A percentile compares a stretch with the other conserved stretches of the same genome.
Conservation (phyloP, 2,329 filamentous ascomycete species). For the Colletotrichum sp. region DNA sequence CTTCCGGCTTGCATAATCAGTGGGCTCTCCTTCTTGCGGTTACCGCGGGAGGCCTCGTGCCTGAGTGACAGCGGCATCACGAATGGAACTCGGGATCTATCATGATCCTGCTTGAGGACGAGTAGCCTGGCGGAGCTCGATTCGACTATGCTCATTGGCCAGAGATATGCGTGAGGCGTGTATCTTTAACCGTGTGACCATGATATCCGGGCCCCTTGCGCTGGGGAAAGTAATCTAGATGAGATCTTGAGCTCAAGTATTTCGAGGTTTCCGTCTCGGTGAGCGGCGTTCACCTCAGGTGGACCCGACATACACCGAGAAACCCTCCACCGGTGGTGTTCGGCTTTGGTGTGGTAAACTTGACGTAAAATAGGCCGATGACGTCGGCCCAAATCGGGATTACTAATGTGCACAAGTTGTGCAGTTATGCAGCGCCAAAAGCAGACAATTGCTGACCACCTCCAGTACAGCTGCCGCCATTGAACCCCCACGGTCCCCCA, state of each 20-base stretch:
- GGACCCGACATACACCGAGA: background rate
- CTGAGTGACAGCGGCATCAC: background rate
- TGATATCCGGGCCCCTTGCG: background rate
- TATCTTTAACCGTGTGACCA: background rate
- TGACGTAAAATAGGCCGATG: background rate
- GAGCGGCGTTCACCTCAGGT: background rate
- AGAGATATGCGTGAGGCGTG: background rate
- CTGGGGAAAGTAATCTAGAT: background rate
- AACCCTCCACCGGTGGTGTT: background rate
- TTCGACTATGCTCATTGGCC: background rate
- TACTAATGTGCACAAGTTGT: background rate
- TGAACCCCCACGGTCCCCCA: background rate
- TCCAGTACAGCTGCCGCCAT: background rate
- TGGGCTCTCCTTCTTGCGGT: background rate
- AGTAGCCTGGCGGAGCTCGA: background rate
- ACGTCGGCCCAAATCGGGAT: background rate
- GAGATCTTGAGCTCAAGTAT: background rate
- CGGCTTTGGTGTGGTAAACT: background rate
- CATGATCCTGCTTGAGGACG: background rate
- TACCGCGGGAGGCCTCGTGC: background rate
- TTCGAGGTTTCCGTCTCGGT: background rate
- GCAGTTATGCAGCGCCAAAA: background rate
- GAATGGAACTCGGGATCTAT: background rate
- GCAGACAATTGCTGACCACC: background rate
- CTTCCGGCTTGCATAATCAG: background rate